Evolutionary conservation across 192 early-diverging fungal species (phyloP).

Genomic region (Lunasporangiospora selenospora): DNA sequence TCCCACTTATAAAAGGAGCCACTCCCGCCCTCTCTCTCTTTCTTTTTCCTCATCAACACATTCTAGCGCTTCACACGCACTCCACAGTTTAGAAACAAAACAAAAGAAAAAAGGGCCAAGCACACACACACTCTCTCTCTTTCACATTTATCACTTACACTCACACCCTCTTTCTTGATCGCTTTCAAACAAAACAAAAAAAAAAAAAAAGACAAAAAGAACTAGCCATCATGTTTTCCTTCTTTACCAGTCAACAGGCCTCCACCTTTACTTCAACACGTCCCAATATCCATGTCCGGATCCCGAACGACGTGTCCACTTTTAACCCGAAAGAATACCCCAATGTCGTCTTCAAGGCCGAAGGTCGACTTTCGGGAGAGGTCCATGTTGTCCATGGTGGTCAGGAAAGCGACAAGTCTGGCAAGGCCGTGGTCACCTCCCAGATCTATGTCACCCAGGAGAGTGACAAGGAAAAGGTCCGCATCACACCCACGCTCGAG

Average conservation of each 20-base stretch:
- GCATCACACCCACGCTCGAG: conserved; percentile 12
- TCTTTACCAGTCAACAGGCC: background rate
- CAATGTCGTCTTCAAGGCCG: conserved; percentile 26
- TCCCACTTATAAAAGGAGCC: no score
- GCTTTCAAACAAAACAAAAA: background rate
- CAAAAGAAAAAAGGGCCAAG: no score
- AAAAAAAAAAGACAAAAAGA: background rate
- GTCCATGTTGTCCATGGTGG: conserved; percentile 27
- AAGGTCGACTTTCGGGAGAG: conserved; percentile 17
- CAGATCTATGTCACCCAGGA: conserved; percentile 24
- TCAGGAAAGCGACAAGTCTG: conserved; percentile 19
- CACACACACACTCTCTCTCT: no score
- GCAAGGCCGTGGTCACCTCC: conserved; percentile 25
- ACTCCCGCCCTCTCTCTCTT: background rate
- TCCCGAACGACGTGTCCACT: conserved; percentile 37
- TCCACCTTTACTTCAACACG: conserved; percentile 9
- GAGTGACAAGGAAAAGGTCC: conserved; percentile 7
- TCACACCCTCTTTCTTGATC: background rate
- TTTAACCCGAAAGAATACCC: conserved; percentile 45
- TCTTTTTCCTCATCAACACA: background rate
- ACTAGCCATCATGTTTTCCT: background rate
- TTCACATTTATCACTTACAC: no score
- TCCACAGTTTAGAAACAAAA: no score
- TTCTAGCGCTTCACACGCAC: no score
- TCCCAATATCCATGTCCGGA: conserved; percentile 28